Base-by-base conservation (phyloP, 2,329 filamentous ascomycete species). In the Trichoderma afroharzianum region DNA sequence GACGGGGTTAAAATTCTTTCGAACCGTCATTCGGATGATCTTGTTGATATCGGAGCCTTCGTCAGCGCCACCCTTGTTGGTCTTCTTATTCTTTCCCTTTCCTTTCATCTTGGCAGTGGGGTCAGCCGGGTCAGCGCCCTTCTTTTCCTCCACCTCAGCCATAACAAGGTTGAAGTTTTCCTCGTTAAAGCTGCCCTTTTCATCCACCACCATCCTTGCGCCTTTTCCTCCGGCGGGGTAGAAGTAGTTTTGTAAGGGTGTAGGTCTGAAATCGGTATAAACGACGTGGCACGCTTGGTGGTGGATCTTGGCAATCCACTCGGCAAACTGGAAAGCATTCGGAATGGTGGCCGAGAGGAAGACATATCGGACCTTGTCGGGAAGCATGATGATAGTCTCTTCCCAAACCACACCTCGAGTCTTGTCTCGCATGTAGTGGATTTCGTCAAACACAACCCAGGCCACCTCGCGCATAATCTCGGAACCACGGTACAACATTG, bases 401-500 rank as follows among this genome's bases (percentile, higher is more conserved):
- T 99, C 96, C 96, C 96, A 99, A 3, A 99, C 96, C 0, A 99
- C 96, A 85, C 96, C 96, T 82, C 96, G 89, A 64, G 90, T 88
- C 82, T 97, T 97, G 82, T 99, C 96, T 78, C 96, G 91, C 90
- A 99, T 92, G 83, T 99, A 99, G 82, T 99, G 96, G 74, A 99
- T 97, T 82, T 99, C 96, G 82, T 99, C 96, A 77, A 99, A 99
- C 2, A 99, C 86, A 2, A 99, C 97, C 96, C 96, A 99, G 15
- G 93, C 95, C 2, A 99, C 97, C 84, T 99, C 96, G 76, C 96
- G 94, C 95, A 99, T 99, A 75, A 99, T 98, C 84, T 99, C 96
- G 0, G 96, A 98, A 72, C 96, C 96, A 76, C 96, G 90, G 82
- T 99, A 99, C 83, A 99, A 81, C 96, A 99, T 99, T 21, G 95